Base-by-base conservation (phyloP, 2,329 filamentous ascomycete species). In the Fusarium sp. region DNA sequence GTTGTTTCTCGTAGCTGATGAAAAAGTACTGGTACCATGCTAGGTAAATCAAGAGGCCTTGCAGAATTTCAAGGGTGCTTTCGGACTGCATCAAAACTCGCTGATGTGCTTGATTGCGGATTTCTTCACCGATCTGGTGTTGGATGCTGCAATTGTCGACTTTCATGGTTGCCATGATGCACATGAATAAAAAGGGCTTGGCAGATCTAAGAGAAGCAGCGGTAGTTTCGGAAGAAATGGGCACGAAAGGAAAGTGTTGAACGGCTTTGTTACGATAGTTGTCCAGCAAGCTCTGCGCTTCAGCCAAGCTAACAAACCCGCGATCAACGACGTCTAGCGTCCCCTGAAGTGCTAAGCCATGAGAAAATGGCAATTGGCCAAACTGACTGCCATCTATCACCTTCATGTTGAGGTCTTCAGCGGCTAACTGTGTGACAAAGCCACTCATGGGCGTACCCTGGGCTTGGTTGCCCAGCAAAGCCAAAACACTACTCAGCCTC, bases 1-100 rank as follows among this genome's bases (percentile, higher is more conserved):
- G 64, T 14, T 66, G 64, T 29, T 61, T 66, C 25, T 66, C 54
- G 6, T 52, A 61, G 4, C 62, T 66, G 45, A 66, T 66, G 25
- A 66, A 66, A 1, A 66, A 66, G 31, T 66, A 66, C 21, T 66
- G 64, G 8, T 66, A 66, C 64, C 64, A 66, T 11, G 62, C 62
- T 4, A 66, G 23, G 16, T 66, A 66, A 6, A 66, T 10, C 11
- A 66, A 14, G 7, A 66, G 38, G 1, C 64, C 64, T 18, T 66
- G 64, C 0, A 66, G 62, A 5, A 66, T 56, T 18, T 66, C 64
- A 7, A 66, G 25, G 8, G 54, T 66, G 7, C 45, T 66, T 23
- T 66, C 62, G 15, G 64, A 66, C 16, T 66, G 27, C 62, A 66
- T 60, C 10, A 66, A 19, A 9, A 66, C 64, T 23, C 62, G 38